Conservation (phyloP, 169 alveolate species). For the Amoebophrya sp. region DNA sequence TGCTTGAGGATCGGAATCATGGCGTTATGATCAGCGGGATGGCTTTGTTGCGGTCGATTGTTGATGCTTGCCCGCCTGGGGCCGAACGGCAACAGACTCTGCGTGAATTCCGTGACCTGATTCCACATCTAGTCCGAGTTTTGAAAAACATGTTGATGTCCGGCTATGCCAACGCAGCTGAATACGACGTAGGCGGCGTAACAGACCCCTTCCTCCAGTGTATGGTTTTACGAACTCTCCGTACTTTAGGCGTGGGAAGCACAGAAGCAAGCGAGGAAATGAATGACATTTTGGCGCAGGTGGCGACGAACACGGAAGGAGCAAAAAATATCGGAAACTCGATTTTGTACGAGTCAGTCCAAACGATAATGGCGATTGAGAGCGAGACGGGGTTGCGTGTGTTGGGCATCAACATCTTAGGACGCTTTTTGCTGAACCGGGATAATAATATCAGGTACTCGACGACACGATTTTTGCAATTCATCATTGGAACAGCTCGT, state of each 20-base stretch:
- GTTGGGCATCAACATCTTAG: slow-evolving; percentile 83
- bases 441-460: slow-evolving; percentile 82
- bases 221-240: slow-evolving; percentile 40
- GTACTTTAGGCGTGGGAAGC: slow-evolving; percentile 48
- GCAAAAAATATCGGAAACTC: slow-evolving; percentile 90
- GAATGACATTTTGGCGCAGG: slow-evolving; percentile 77
- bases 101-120: neutral
- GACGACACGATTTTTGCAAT: too few species aligned
- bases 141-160: slow-evolving; percentile 42
- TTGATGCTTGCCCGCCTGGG: too few species aligned
- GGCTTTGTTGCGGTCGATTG: slow-evolving; percentile 76
- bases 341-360: slow-evolving; percentile 91
- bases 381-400: slow-evolving; percentile 60
- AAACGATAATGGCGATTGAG: slow-evolving; percentile 83
- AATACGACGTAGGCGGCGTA: slow-evolving; percentile 84
- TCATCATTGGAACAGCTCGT: too few species aligned
- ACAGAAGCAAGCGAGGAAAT: slow-evolving; percentile 74
- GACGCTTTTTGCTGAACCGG: slow-evolving; percentile 82
- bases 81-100: too few species aligned
- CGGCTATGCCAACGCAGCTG: slow-evolving; percentile 58
- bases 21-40: slow-evolving; percentile 89
- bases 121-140: neutral
- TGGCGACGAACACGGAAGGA: slow-evolving; percentile 86
- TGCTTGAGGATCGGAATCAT: slow-evolving; percentile 91
- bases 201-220: slow-evolving; percentile 87